A percentile compares a stretch with the other conserved stretches of the same genome.
These are phyloP conservation scores for Raphanus hybrid DNA, from an alignment of 441 rosid genomes.

Conservation along the genomic window DNA sequence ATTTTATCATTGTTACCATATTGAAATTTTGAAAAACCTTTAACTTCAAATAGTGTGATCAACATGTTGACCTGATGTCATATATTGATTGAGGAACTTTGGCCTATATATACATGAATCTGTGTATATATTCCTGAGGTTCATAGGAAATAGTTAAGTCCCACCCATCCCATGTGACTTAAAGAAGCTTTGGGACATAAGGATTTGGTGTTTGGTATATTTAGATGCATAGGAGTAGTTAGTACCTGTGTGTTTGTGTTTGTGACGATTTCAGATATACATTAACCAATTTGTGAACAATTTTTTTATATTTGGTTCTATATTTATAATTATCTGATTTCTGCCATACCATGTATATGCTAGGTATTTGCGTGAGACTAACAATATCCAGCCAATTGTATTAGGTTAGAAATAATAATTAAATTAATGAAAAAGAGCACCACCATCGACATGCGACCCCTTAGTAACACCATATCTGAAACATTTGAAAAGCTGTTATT, in stretches of 20 bases:
- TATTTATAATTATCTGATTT: not conserved
- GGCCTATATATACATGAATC: not conserved
- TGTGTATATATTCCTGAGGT: not conserved
- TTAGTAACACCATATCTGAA: not conserved
- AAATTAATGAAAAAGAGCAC: not conserved
- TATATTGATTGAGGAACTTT: not conserved
- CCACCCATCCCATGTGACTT: not conserved
- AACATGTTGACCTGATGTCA: not conserved
- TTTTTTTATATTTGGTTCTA: not conserved
- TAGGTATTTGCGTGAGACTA: not conserved
- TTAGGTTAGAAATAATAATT: not conserved
- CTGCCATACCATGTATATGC: not conserved
- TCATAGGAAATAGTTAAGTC: not conserved
- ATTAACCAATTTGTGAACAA: not conserved
- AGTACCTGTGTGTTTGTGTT: not conserved
- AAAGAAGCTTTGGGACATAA: not conserved
- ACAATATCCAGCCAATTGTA: not conserved
- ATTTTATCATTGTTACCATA: not conserved
- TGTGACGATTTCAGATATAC: slow-evolving; percentile 2
- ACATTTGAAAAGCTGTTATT: not conserved
- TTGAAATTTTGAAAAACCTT: not conserved
- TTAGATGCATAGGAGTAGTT: slow-evolving; percentile 3
- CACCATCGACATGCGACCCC: not conserved
- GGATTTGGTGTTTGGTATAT: not conserved
- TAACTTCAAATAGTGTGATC: not conserved